Evolutionary conservation across 768 basidiomycete species (phyloP), one percentile per base, ranked within the genome.

Genomic region (Termitomyces heimii): DNA sequence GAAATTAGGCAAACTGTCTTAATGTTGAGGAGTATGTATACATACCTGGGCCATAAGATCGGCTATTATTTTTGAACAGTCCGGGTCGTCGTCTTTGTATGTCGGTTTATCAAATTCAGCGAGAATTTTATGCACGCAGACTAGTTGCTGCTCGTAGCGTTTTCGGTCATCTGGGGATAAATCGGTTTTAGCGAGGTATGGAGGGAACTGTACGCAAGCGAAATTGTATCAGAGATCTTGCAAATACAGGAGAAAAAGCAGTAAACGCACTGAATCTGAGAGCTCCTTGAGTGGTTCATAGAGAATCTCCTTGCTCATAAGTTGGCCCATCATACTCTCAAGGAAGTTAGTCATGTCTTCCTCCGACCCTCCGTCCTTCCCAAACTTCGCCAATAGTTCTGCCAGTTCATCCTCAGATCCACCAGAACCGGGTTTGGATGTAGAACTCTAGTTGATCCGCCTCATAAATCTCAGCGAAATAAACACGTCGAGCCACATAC

Each of bases 221-320:
- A 22, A 40, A 7, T 40, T n/a, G 31, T 34, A 22, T 45, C 16
- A 24, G 13, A 43, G 57, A 39, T 6, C 22, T 18, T 28, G 28
- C 32, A 14, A 18, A 47, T 14, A 49, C 43, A 53, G 6, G 35
- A 40, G 29, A 57, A 55, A 10, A 37, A 22, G 44, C 12, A 18
- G 13, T 29, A 35, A 22, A 62, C 77, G 32, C 59, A 88, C 90
- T 67, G 87, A 86, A 16, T 85, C 82, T 16, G 77, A 71, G 22
- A 96, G 71, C 66, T 96, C 93, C 62, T 89, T 90, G 56, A 95
- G 67, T 0, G 94, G 93, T 45, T 93, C 91, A 62, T 94, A 88
- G n/a, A 95, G 71, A 3, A 93, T 75, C 0, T 92, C 89, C 65
- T 91, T 89, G 72, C 80, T 82, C 85, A 92, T 85, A 26, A 93